phyloP scores from a whole-genome alignment of 2,329 filamentous ascomycete genomes.

The Falciphora oryzae region DNA sequence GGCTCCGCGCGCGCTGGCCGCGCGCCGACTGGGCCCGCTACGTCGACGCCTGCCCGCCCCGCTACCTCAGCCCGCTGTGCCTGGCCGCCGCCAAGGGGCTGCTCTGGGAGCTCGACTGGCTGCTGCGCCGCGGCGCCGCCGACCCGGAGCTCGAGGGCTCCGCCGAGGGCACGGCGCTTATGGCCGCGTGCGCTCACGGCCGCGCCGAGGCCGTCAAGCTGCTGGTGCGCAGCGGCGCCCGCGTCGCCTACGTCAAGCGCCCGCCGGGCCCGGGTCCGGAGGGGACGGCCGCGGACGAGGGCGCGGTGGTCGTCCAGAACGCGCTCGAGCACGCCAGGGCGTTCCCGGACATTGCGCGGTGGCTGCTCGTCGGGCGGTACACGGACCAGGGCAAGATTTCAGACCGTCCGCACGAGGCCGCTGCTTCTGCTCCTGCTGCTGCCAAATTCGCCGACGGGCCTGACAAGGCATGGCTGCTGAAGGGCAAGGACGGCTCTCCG shows the following conservation, averaged over 20 bases:
- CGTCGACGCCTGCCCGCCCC: constrained; percentile 5
- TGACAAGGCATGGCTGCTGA: neutral
- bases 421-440: neutral
- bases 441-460: neutral
- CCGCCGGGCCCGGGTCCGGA: neutral
- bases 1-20: constrained; percentile 9
- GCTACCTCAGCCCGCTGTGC: constrained; percentile 13
- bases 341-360: constrained; percentile 12
- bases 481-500: neutral
- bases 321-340: constrained; percentile 12
- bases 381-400: neutral
- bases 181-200: constrained; percentile 14
- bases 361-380: constrained; percentile 15
- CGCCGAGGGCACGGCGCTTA: constrained; percentile 15
- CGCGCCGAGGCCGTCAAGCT: constrained; percentile 9
- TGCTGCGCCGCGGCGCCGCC: constrained; percentile 12
- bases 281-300: neutral
- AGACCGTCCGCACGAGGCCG: neutral
- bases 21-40: neutral
- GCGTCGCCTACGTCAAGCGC: constrained; percentile 11
- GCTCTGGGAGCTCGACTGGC: neutral
- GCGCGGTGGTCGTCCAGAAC: constrained; percentile 2
- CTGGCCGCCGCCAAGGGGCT: neutral
- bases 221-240: constrained; percentile 11
- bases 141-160: constrained; percentile 12